phyloP scores from a whole-genome alignment of 2,329 filamentous ascomycete species.

The Fusarium irregulare region DNA sequence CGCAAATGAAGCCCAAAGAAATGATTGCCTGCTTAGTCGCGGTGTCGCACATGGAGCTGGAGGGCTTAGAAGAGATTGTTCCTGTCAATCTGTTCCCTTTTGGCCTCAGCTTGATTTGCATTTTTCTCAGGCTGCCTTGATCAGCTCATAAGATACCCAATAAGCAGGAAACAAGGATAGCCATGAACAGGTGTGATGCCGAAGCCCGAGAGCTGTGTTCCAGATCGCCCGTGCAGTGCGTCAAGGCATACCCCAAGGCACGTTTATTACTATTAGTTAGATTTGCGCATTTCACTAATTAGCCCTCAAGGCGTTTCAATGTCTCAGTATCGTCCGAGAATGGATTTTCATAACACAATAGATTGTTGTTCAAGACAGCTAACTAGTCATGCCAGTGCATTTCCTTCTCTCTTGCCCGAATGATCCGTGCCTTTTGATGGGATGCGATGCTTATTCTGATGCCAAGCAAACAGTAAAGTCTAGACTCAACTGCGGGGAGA shows the following conservation, averaged over 20 bases:
- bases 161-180: background rate
- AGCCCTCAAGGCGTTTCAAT: background rate
- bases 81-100: background rate
- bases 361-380: background rate
- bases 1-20: too few relatives aligned
- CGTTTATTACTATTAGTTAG: background rate
- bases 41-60: too few relatives aligned
- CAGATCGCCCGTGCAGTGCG: constrained; percentile 25
- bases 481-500: constrained; percentile 21
- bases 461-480: constrained; percentile 15
- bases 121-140: background rate
- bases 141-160: background rate
- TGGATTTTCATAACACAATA: constrained; percentile 19
- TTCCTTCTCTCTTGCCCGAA: background rate
- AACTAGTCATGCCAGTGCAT: constrained; percentile 14
- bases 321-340: constrained; percentile 12
- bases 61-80: too few relatives aligned
- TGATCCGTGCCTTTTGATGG: background rate
- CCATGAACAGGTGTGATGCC: constrained; percentile 2
- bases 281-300: background rate
- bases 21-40: too few relatives aligned
- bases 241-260: constrained; percentile 14
- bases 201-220: constrained; percentile 5
- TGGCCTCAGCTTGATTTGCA: background rate
- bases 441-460: constrained; percentile 1